A percentile compares a stretch with the other conserved stretches of the same genome.
phyloP scores from a whole-genome alignment of 164 flowering plant genomes.

The Piper betle region DNA sequence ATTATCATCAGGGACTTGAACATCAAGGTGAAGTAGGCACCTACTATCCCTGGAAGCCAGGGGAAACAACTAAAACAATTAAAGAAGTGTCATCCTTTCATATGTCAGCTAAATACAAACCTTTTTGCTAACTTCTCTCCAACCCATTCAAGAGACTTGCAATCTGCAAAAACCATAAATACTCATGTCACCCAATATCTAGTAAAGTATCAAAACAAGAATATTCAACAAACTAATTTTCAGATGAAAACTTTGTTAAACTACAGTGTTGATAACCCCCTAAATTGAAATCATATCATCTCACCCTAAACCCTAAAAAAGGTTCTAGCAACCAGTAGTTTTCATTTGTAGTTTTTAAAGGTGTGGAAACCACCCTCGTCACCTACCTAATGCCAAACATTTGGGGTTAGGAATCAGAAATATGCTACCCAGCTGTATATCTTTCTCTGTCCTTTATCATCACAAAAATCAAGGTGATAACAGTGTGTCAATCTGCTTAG shows the following conservation, averaged over 20 bases:
- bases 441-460: too few relatives aligned
- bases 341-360: too few relatives aligned
- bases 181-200: not conserved
- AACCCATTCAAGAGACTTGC: conserved; percentile 4
- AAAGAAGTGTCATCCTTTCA: not conserved
- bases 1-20: not conserved
- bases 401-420: too few relatives aligned
- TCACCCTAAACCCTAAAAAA: not conserved
- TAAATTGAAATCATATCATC: not conserved
- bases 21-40: not conserved
- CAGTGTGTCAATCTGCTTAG: too few relatives aligned
- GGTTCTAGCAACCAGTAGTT: not conserved
- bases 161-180: not conserved
- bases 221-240: not conserved
- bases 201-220: not conserved
- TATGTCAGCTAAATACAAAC: not conserved
- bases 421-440: too few relatives aligned
- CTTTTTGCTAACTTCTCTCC: conserved; percentile 6
- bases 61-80: not conserved
- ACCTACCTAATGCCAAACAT: too few relatives aligned
- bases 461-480: too few relatives aligned
- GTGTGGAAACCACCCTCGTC: too few relatives aligned
- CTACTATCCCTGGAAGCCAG: not conserved
- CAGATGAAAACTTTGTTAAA: not conserved
- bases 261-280: not conserved